These are phyloP conservation scores for Puccinellia tenuiflora DNA, from an alignment of 176 grass and related monocot species.

Conservation along the genomic window DNA sequence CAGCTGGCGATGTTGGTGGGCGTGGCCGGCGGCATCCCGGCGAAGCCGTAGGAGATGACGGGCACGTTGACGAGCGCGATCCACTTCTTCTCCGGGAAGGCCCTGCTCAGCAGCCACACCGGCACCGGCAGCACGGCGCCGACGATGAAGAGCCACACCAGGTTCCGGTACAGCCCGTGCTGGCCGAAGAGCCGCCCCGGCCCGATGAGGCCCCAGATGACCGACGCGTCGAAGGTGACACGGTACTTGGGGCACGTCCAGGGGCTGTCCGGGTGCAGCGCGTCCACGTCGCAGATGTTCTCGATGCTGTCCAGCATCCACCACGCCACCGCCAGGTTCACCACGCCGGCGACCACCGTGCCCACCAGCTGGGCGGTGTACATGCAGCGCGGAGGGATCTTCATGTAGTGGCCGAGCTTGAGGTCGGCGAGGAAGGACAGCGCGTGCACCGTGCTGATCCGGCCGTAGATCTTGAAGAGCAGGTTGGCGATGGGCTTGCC, in stretches of 20 bases:
- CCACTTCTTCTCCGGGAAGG: constrained; percentile 95
- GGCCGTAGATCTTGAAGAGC: constrained; percentile 95
- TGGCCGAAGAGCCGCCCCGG: constrained; percentile 65
- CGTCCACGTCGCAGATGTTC: constrained; percentile 91
- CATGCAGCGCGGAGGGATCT: constrained; percentile 98
- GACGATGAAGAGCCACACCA: constrained; percentile 87
- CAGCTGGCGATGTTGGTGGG: constrained; percentile 97
- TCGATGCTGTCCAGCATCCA: constrained; percentile 97
- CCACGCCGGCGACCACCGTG: constrained; percentile 73
- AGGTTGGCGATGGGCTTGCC: constrained; percentile 99
- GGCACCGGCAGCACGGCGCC: constrained; percentile 90
- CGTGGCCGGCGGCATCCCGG: constrained; percentile 95
- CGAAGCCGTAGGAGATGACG: constrained; percentile 93
- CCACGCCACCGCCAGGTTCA: constrained; percentile 95
- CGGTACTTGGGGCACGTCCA: constrained; percentile 99
- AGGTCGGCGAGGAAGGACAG: constrained; percentile 95
- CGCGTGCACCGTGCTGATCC: constrained; percentile 95
- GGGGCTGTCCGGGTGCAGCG: constrained; percentile 82
- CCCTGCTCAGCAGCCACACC: constrained; percentile 77
- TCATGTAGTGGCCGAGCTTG: constrained; percentile 99
- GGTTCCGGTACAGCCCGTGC: constrained; percentile 82
- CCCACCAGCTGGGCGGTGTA: constrained; percentile 92
- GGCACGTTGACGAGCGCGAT: constrained; percentile 90
- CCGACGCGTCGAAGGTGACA: constrained; percentile 89
- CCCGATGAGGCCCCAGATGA: constrained; percentile 94